Evolutionary conservation across 2,329 filamentous ascomycete genomes (phyloP).

Genomic region (Colletotrichum sp.): DNA sequence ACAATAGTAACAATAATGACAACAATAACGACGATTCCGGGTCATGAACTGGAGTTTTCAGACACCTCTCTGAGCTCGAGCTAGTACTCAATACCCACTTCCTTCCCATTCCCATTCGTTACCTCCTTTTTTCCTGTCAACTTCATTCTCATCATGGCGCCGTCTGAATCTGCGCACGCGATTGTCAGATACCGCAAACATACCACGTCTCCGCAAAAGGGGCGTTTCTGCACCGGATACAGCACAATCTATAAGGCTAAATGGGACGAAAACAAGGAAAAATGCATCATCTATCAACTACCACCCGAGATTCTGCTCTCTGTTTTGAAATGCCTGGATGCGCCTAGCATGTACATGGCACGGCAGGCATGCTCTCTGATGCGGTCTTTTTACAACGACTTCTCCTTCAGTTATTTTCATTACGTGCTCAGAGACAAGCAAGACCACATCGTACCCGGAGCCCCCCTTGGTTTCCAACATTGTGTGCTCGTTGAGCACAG

Average conservation of each 20-base stretch:
- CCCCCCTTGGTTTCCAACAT: background rate
- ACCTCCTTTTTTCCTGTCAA: background rate
- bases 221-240: background rate
- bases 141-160: background rate
- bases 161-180: fast-evolving
- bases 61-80: background rate
- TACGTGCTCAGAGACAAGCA: background rate
- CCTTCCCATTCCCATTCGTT: background rate
- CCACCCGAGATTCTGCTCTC: background rate
- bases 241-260: background rate
- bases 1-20: too few species aligned
- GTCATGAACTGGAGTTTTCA: background rate
- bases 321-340: background rate
- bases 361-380: background rate
- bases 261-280: background rate
- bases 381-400: background rate
- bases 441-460: background rate
- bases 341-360: background rate
- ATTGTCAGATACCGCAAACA: background rate
- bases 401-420: background rate
- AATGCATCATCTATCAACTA: background rate
- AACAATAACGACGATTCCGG: too few species aligned
- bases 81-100: background rate
- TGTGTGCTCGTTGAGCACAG: fast-evolving
- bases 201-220: fast-evolving